Evolutionary conservation across 2,329 filamentous ascomycete species (phyloP), one percentile per base, ranked within the genome.

Genomic region (Hypomyces perniciosus): DNA sequence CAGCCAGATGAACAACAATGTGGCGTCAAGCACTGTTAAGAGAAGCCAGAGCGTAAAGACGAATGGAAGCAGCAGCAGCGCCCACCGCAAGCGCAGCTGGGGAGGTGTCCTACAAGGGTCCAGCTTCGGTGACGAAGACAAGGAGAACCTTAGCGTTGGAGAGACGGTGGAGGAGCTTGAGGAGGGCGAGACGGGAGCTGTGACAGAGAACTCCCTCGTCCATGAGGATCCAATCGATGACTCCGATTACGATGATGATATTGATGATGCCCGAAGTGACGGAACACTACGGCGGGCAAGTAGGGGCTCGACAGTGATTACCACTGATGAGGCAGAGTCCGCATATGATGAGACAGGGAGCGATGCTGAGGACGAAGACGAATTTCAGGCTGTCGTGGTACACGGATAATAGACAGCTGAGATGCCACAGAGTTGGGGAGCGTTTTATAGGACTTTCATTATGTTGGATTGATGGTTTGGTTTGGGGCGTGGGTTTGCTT

Each of bases 1-100:
- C 34, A 95, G 86, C 65, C 89, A 96, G 69, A 95, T 97, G 59
- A 88, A 83, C 48, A 84, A 85, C 65, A 92, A 93, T 62, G 75
- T 81, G 33, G 74, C 83, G 5, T 72, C 70, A 6, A 78, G 80
- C 20, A 82, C 80, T 43, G 75, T 95, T 57, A 86, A 85, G 71
- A 79, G 88, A 54, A 91, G 86, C 65, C 86, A 91, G 65, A 90
- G 86, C 52, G 86, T 90, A 57, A 84, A 87, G 60, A 81, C 81
- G 26, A 76, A 82, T 29, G 72, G 70, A 4, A 63, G 58, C 33
- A 53, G 58, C 26, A 58, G 56, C 35, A 74, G 75, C 28, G 71
- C 72, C 0, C 65, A 80, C 43, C 77, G 86, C 44, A 90, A 90
- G 69, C 73, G 77, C 40, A 89, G 85, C 61, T 90, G 86, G 85